phyloP scores from a whole-genome alignment of 305 asterid genomes.

The Rubia tinctorum region DNA sequence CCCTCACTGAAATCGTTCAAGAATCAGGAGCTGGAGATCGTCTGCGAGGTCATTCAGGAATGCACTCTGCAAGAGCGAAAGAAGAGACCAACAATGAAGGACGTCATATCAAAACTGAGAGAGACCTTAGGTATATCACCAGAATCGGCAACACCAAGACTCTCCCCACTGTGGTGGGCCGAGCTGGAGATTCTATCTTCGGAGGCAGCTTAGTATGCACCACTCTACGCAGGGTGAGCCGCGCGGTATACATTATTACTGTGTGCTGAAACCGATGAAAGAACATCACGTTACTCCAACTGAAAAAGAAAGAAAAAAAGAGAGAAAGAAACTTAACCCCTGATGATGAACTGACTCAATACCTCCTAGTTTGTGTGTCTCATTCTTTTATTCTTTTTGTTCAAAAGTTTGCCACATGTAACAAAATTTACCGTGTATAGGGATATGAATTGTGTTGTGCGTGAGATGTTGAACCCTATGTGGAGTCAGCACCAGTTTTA shows the following conservation, averaged over 20 bases:
- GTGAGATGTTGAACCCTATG: neutral
- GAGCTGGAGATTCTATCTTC: conserved; percentile 92
- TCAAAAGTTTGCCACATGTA: neutral
- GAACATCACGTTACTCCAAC: conserved; percentile 11
- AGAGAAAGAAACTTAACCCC: neutral
- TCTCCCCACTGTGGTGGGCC: conserved; percentile 99
- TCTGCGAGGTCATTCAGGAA: conserved; percentile 65
- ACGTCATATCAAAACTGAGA: conserved; percentile 50
- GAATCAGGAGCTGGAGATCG: conserved; percentile 47
- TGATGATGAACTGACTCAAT: neutral
- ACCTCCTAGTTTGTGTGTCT: neutral
- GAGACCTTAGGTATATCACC: conserved; percentile 61
- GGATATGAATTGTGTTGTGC: conserved; percentile 8
- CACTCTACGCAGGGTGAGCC: conserved; percentile 21
- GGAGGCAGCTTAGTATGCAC: conserved; percentile 57
- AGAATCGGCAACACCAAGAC: conserved; percentile 81
- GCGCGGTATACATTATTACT: conserved; percentile 13
- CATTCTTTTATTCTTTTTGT: conserved; percentile 13
- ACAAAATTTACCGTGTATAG: neutral
- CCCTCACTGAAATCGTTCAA: conserved; percentile 62
- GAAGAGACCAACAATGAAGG: conserved; percentile 66
- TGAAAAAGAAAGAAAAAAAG: too few relatives aligned
- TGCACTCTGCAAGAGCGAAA: conserved; percentile 60
- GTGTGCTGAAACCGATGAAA: conserved; percentile 1
- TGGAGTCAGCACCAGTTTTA: conserved; percentile 4